These are phyloP conservation scores for Sporothrix protearum DNA, from an alignment of 2,329 filamentous ascomycete species.

Conservation along the genomic window DNA sequence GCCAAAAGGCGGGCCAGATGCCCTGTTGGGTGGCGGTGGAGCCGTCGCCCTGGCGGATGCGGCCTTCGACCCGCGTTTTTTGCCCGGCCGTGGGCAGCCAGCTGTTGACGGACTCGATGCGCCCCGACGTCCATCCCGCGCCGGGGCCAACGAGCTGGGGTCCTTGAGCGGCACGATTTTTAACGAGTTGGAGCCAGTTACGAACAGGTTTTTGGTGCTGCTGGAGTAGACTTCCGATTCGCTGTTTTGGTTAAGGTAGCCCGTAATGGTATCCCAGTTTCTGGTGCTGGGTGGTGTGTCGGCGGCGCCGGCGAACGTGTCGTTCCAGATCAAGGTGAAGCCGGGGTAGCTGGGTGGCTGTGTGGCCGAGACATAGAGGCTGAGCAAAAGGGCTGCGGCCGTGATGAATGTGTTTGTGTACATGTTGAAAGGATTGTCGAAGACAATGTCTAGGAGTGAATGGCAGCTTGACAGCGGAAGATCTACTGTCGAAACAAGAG, in stretches of 20 bases:
- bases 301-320: slow-evolving; percentile 41
- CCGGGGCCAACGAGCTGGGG: slow-evolving; percentile 27
- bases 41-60: slow-evolving; percentile 47
- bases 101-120: slow-evolving; percentile 49
- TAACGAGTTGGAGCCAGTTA: slow-evolving; percentile 49
- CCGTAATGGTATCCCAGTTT: slow-evolving; percentile 48
- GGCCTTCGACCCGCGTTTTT: slow-evolving; percentile 46
- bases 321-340: slow-evolving; percentile 42
- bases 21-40: slow-evolving; percentile 44
- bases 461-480: neutral
- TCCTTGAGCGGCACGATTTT: slow-evolving; percentile 50
- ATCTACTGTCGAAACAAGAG: neutral
- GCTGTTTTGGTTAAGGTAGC: slow-evolving; percentile 60
- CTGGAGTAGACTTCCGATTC: slow-evolving; percentile 51
- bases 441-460: neutral
- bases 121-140: slow-evolving; percentile 53
- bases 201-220: slow-evolving; percentile 47
- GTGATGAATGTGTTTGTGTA: neutral
- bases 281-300: slow-evolving; percentile 36
- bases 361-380: slow-evolving; percentile 37
- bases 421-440: neutral
- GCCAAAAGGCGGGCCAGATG: slow-evolving; percentile 59
- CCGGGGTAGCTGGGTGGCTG: slow-evolving; percentile 41
- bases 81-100: slow-evolving; percentile 47
- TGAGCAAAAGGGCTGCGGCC: neutral